phyloP scores from a whole-genome alignment of 2,329 filamentous ascomycete genomes.

The Sodiomyces alkalinus region DNA sequence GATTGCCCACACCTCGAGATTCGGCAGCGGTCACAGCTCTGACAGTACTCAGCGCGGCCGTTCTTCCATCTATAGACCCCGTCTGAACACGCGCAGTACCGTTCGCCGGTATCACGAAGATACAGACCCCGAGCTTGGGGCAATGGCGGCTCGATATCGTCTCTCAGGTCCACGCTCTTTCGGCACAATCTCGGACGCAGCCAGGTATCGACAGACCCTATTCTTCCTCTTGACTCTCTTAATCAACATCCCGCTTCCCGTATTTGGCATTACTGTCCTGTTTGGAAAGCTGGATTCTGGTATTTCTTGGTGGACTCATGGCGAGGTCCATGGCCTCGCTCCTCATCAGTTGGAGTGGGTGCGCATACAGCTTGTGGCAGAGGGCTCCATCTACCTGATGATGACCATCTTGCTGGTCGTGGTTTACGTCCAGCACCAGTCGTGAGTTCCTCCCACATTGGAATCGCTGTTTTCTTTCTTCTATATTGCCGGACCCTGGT shows the following conservation, averaged over 20 bases:
- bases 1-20: too few species aligned
- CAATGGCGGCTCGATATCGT: not conserved
- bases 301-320: constrained; percentile 32
- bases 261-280: constrained; percentile 28
- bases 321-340: constrained; percentile 25
- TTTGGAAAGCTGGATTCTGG: constrained; percentile 27
- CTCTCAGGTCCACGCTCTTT: not conserved
- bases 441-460: too few species aligned
- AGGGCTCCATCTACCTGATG: not conserved
- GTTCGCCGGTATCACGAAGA: not conserved
- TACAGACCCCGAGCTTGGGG: constrained; percentile 1
- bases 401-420: not conserved
- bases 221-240: constrained; percentile 24
- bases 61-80: too few species aligned
- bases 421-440: too few species aligned
- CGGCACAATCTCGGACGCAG: constrained; percentile 9
- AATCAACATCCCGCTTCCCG: constrained; percentile 27
- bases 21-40: too few species aligned
- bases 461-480: too few species aligned
- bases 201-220: constrained; percentile 14
- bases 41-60: too few species aligned
- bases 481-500: too few species aligned
- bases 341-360: not conserved
- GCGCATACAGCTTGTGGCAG: not conserved
- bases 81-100: not conserved